Evolutionary conservation across 805 yeast species (phyloP).

Genomic region (Wickerhamiella domercqiae): DNA sequence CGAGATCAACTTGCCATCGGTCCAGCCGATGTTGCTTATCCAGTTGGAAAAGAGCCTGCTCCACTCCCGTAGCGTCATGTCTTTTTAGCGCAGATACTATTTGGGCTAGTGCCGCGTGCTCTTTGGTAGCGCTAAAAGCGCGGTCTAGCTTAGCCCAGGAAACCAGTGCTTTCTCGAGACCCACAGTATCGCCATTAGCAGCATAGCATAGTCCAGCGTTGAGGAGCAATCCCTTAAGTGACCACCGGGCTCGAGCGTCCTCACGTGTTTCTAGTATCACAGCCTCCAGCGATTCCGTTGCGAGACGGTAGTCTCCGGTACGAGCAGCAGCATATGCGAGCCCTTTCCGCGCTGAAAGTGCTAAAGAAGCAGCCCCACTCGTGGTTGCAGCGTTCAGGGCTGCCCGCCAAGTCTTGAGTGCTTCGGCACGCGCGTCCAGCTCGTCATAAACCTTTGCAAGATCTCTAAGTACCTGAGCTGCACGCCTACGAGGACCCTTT

Average conservation of each 20-base stretch:
- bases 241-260: slow-evolving; percentile 4
- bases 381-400: slow-evolving; percentile 8
- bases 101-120: slow-evolving; percentile 8
- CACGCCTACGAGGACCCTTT: slow-evolving; percentile 13
- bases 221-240: slow-evolving; percentile 8
- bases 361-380: slow-evolving; percentile 6
- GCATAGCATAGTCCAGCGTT: slow-evolving; percentile 12
- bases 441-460: slow-evolving; percentile 11
- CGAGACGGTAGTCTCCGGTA: slow-evolving; percentile 6
- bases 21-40: slow-evolving; percentile 13
- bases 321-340: slow-evolving; percentile 10
- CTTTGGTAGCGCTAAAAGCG: slow-evolving; percentile 10
- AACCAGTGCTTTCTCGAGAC: slow-evolving; percentile 5
- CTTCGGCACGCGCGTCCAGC: slow-evolving; percentile 3
- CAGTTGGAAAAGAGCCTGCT: slow-evolving; percentile 12
- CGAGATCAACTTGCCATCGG: slow-evolving; percentile 11
- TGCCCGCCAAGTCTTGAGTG: slow-evolving; percentile 8
- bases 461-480: slow-evolving; percentile 10
- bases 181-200: slow-evolving; percentile 9
- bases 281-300: slow-evolving; percentile 9
- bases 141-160: slow-evolving; percentile 7
- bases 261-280: slow-evolving; percentile 6
- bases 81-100: slow-evolving; percentile 8
- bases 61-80: slow-evolving; percentile 11
- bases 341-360: slow-evolving; percentile 10